Percentiles rank a stretch among this genome's conserved stretches.
phyloP scores from a whole-genome alignment of 2,329 filamentous ascomycete species.

The Lasiodiplodia citricola region DNA sequence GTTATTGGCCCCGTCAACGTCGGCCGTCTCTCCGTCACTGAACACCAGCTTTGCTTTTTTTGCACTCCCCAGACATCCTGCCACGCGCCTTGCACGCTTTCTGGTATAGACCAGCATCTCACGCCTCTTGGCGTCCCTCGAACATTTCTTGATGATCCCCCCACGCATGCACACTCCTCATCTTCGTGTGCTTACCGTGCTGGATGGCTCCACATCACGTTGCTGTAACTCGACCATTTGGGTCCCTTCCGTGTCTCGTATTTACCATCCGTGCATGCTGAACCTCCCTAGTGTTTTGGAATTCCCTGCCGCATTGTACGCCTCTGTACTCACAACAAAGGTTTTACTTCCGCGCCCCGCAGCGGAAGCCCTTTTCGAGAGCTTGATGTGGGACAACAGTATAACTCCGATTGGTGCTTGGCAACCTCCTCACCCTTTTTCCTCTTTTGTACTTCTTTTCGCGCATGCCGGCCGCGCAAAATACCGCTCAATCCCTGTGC shows the following conservation, averaged over 20 bases:
- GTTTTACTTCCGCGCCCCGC: not conserved
- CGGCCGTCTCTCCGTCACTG: not conserved
- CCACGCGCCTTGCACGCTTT: conserved; percentile 15
- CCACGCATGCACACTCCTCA: not conserved
- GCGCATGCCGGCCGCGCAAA: not conserved
- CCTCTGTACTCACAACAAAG: not conserved
- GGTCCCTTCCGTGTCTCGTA: not conserved
- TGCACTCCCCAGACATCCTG: not conserved
- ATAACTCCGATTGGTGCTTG: conserved; percentile 17
- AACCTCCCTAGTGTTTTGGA: not conserved
- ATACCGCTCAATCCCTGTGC: not conserved
- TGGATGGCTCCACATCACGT: not conserved
- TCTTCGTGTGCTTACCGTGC: conserved; percentile 6
- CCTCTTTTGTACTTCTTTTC: not conserved
- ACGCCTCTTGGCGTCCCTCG: conserved; percentile 2
- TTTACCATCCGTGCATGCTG: not conserved
- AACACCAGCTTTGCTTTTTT: not conserved
- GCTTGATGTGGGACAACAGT: not conserved
- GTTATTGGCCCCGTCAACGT: not conserved
- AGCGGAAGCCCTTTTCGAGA: not conserved
- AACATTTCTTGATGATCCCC: not conserved
- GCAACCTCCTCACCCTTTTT: not conserved
- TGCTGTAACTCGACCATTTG: conserved; percentile 4
- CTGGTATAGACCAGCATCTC: conserved; percentile 11
- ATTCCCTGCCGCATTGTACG: not conserved